phyloP scores from a whole-genome alignment of 83 land plant species.

The Diphasiastrum complanatum region DNA sequence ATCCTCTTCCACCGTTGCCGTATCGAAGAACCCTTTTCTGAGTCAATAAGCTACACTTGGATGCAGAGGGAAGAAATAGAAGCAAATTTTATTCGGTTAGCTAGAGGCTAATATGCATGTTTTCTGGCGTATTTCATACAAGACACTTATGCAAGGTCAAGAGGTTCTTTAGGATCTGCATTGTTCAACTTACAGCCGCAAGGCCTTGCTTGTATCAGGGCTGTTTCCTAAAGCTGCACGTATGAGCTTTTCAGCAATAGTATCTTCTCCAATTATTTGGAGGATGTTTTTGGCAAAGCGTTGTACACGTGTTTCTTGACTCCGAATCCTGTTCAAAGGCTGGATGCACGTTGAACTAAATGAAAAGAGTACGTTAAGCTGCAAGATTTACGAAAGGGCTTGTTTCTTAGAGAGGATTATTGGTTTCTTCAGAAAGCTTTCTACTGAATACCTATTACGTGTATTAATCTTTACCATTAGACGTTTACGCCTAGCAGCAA shows the following conservation, averaged over 20 bases:
- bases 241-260: constrained; percentile 24
- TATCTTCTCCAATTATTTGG: constrained; percentile 17
- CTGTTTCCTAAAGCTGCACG: constrained; percentile 27
- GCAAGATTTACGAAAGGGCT: no score
- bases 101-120: neutral
- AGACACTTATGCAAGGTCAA: neutral
- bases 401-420: no score
- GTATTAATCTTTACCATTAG: no score
- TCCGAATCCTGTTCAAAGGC: constrained; percentile 11
- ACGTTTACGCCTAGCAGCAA: no score
- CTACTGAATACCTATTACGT: no score
- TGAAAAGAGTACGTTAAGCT: no score
- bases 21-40: constrained; percentile 17
- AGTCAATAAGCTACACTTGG: constrained; percentile 19
- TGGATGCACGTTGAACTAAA: no score
- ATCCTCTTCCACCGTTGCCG: constrained; percentile 24
- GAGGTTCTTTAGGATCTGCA: neutral
- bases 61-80: neutral
- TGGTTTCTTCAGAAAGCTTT: no score
- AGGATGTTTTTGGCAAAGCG: constrained; percentile 22
- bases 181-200: constrained; percentile 18
- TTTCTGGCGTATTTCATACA: neutral
- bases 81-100: neutral
- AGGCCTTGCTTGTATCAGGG: constrained; percentile 34
- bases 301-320: constrained; percentile 22